These are phyloP conservation scores for Aspergillus leporis DNA, from an alignment of 495 filamentous ascomycete species.

Conservation along the genomic window DNA sequence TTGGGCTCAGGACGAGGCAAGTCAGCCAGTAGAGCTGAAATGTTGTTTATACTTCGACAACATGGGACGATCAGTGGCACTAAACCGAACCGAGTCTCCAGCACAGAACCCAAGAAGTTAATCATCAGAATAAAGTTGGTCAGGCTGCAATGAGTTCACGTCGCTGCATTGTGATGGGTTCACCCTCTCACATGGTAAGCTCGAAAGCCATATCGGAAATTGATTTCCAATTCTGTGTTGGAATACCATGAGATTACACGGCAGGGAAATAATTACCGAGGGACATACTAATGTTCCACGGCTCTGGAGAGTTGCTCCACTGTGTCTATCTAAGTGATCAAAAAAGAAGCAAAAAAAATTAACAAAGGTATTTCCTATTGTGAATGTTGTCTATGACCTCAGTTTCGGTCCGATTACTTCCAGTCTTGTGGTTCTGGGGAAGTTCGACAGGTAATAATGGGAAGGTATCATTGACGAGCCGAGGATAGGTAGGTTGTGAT, in stretches of 20 bases:
- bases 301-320: not conserved
- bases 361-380: not conserved
- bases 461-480: not conserved
- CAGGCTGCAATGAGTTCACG: not conserved
- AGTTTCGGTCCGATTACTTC: not conserved
- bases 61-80: not conserved
- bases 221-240: not conserved
- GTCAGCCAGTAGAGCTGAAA: not conserved
- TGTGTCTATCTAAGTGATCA: not conserved
- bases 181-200: not conserved
- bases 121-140: constrained; percentile 1
- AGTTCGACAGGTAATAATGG: not conserved
- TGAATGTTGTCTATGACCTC: not conserved
- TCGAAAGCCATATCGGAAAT: not conserved
- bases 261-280: not conserved
- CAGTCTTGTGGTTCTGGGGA: not conserved
- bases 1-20: not conserved
- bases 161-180: not conserved
- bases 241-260: not conserved
- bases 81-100: not conserved
- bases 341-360: not conserved
- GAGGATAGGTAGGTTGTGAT: not conserved
- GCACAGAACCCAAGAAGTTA: not conserved
- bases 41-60: not conserved
- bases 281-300: not conserved